phyloP scores from a whole-genome alignment of 495 filamentous ascomycete genomes.

The Podospora pseudoanserina region DNA sequence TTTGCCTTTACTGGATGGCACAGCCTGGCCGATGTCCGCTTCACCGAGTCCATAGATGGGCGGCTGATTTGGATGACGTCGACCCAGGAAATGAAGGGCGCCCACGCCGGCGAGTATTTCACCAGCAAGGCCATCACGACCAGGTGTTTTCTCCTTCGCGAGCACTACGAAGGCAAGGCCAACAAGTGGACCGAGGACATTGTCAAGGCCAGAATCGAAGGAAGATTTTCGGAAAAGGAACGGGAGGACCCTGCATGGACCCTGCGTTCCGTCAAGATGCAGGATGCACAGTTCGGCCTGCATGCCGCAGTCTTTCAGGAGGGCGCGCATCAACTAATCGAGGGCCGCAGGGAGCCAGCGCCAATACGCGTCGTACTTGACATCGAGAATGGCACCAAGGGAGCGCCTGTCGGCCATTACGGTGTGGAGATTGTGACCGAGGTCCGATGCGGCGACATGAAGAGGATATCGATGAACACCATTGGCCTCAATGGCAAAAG shows the following conservation, averaged over 20 bases:
- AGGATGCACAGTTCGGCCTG: constrained; percentile 59
- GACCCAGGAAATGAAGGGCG: constrained; percentile 52
- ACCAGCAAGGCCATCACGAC: constrained; percentile 49
- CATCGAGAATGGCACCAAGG: constrained; percentile 54
- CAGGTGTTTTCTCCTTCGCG: constrained; percentile 62
- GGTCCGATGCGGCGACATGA: constrained; percentile 42
- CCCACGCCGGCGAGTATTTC: constrained; percentile 44
- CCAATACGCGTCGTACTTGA: constrained; percentile 60
- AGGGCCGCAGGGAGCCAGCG: constrained; percentile 56
- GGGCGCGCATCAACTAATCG: constrained; percentile 46
- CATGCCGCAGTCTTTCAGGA: constrained; percentile 77
- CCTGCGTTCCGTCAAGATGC: constrained; percentile 60
- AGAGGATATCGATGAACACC: constrained; percentile 52
- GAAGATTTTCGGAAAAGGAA: constrained; percentile 72
- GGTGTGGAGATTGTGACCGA: constrained; percentile 64
- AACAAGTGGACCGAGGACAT: constrained; percentile 79
- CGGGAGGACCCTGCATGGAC: constrained; percentile 78
- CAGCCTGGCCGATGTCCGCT: constrained; percentile 63
- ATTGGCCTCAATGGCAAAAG: constrained; percentile 58
- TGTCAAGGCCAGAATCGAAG: constrained; percentile 79
- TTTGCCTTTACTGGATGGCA: constrained; percentile 72
- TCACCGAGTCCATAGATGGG: constrained; percentile 74
- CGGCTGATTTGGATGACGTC: constrained; percentile 68
- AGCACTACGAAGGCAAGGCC: constrained; percentile 76
- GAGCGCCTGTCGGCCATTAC: constrained; percentile 60